Base-by-base conservation (phyloP, 108 stramenopile genomes). In the Fistulifera solaris region DNA sequence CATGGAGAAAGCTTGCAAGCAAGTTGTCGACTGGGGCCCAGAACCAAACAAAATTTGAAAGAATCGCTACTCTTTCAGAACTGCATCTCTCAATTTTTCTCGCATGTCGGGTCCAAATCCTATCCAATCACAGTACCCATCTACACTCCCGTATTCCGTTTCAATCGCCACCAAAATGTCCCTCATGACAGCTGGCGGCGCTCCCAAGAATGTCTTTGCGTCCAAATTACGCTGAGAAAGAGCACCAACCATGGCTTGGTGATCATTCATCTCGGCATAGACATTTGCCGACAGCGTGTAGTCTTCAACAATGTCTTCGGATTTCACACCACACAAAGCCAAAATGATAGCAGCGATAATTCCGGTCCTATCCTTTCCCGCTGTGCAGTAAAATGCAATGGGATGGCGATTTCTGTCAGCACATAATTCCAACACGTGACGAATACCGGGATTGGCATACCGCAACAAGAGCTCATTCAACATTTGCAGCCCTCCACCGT, bases 241-340 rank as follows among this genome's bases (percentile, higher is more conserved):
- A 13, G 93, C 93, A 7, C 93, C 93, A 10, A 94, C 93, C 93
- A 94, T 94, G 53, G 93, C 93, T 61, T 86, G 72, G 52, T 90
- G 85, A 59, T 94, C 93, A 23, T 86, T 80, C 82, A 94, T 89
- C 69, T 94, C 88, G 16, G 87, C 83, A 67, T 94, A 94, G 6
- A 94, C 93, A 63, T 94, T 88, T 48, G 88, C 88, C 45, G 84
- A 86, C 27, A 89, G 64, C 27, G 80, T 77, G 54, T 94, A 94
- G 65, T 94, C 93, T 61, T 88, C 83, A 8, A 94, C 86, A 46
- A 94, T 89, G 31, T 73, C 71, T 31, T 89, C 93, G 21, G 76
- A 72, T 12, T 67, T 68, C 18, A 74, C 78, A 11, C 84, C 93
- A 22, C 80, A 69, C 10, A 83, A 38, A 18, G 72, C 55, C 48